Evolutionary conservation across 768 basidiomycete genomes (phyloP), one percentile per base, ranked within the genome.

Genomic region (Dioszegia crocea): DNA sequence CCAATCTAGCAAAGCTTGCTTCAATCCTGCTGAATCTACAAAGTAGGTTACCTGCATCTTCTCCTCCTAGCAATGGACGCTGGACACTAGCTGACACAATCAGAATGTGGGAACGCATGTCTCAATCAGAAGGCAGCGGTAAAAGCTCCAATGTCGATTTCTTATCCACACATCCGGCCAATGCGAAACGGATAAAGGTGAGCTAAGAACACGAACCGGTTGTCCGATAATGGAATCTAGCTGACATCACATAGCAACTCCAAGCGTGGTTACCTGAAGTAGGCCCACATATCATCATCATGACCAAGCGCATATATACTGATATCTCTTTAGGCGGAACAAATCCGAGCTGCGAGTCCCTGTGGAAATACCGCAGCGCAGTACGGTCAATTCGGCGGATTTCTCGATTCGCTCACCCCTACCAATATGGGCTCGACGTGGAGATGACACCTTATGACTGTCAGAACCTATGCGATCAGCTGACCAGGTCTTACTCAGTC

Each of bases 141-240:
- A 29, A 48, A 23, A 72, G 67, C 1, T 61, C 66, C 31, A 59
- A 24, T 30, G 26, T 83, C 16, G 84, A 85, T 53, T 89, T 97
- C 78, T 73, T 92, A 31, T 80, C 80, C 26, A 96, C 93, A 0
- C 93, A 97, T 76, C 93, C 93, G 0, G 80, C 85, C 4, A 85
- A 86, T 23, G 79, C 81, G 39, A 85, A 81, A 68, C 84, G 92
- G 21, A 84, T 89, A 58, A 81, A 86, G 80, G 89, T 88, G 62
- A 59, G 83, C 60, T 26, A 4, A 29, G 47, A 31, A 4, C 24
- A 26, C 30, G 27, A 19, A 31, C 45, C 1, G 6, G 5, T 16
- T 8, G 1, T 14, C 33, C 33, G 14, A 33, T 33, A 14, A 33
- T 33, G 33, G 49, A 54, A 4, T 6, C 40, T 8, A 30, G 30